A percentile compares a stretch with the other conserved stretches of the same genome.
These are phyloP conservation scores for Pseudogymnoascus sp. DNA, from an alignment of 2,329 filamentous ascomycete species.

Conservation along the genomic window DNA sequence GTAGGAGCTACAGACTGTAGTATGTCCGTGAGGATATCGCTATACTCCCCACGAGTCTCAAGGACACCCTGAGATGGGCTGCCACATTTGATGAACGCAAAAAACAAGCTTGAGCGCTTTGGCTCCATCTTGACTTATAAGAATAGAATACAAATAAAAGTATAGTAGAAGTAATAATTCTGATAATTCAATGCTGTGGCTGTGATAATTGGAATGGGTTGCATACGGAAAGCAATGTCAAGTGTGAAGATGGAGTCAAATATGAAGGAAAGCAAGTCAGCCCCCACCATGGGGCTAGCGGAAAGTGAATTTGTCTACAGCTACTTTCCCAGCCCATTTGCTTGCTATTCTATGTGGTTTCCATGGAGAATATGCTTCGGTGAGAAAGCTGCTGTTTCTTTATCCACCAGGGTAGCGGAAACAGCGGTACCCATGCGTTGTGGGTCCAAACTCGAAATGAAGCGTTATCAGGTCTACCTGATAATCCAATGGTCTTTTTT, in stretches of 20 bases:
- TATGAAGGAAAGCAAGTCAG: not conserved
- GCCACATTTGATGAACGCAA: too few species aligned
- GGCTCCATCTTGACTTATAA: too few species aligned
- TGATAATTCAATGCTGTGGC: not conserved
- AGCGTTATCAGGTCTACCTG: not conserved
- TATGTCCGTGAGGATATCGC: too few species aligned
- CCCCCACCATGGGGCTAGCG: not conserved
- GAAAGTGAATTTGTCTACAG: not conserved
- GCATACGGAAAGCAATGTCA: not conserved
- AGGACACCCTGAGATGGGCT: too few species aligned
- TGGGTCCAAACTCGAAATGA: not conserved
- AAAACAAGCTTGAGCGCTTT: too few species aligned
- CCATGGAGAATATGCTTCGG: not conserved
- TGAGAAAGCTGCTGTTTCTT: not conserved
- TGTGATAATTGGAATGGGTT: not conserved
- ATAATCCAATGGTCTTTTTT: not conserved
- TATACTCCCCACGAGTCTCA: too few species aligned
- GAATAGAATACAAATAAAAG: not conserved
- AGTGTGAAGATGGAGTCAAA: not conserved
- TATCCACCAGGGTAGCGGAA: not conserved
- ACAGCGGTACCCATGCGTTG: not conserved
- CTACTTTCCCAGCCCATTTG: not conserved
- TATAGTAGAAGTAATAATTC: not conserved
- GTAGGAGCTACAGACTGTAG: too few species aligned
- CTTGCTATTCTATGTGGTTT: not conserved